phyloP scores from a whole-genome alignment of 495 filamentous ascomycete species.

The Penicillium flavigenum region DNA sequence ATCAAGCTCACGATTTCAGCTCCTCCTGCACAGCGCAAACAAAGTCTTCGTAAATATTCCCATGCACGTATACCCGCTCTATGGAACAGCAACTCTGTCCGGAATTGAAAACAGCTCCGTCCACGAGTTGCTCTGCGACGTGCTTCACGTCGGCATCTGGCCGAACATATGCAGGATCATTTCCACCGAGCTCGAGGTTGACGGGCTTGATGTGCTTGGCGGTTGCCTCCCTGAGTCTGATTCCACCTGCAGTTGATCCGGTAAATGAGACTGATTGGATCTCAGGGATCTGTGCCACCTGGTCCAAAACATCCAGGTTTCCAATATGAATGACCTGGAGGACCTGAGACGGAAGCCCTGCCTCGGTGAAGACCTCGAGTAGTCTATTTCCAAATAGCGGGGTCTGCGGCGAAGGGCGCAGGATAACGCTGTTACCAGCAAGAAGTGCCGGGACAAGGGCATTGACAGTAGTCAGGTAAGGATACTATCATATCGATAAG shows the following conservation, averaged over 20 bases:
- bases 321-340: conserved; percentile 89
- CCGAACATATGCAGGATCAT: conserved; percentile 88
- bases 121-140: conserved; percentile 90
- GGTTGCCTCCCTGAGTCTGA: conserved; percentile 79
- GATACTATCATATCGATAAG: conserved; percentile 60
- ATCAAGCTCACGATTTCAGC: conserved; percentile 47
- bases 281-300: conserved; percentile 70
- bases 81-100: conserved; percentile 95
- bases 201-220: conserved; percentile 77
- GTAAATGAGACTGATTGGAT: conserved; percentile 85
- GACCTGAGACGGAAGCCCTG: conserved; percentile 76
- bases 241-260: conserved; percentile 82
- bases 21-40: conserved; percentile 73
- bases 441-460: conserved; percentile 84
- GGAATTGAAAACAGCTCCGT: conserved; percentile 94
- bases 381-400: conserved; percentile 84
- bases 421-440: conserved; percentile 82
- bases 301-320: conserved; percentile 67
- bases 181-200: conserved; percentile 88
- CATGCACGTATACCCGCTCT: conserved; percentile 89
- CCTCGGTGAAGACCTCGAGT: conserved; percentile 71
- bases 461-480: conserved; percentile 90
- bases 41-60: conserved; percentile 78
- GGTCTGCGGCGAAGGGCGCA: conserved; percentile 92
- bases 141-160: conserved; percentile 82